phyloP scores from a whole-genome alignment of 306 rosid species.

The Malus asiatica region DNA sequence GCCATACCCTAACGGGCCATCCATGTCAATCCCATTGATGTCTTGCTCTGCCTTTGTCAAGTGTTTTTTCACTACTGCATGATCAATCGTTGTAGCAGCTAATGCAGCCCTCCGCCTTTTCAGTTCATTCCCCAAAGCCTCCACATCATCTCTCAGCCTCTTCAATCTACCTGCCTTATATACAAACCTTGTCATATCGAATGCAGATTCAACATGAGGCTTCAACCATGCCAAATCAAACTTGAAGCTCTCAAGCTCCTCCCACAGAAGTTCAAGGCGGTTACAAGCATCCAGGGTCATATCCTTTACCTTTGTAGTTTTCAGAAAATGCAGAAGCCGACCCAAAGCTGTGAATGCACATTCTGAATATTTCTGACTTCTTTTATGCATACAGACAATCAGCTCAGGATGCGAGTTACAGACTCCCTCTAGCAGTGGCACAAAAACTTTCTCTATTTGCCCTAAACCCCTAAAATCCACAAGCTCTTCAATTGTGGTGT shows the following conservation, averaged over 20 bases:
- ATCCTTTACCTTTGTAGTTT: background rate
- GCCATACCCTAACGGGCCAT: background rate
- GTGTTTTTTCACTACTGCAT: background rate
- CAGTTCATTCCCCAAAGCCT: background rate
- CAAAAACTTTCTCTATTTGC: too few species aligned
- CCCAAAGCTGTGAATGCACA: background rate
- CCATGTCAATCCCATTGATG: background rate
- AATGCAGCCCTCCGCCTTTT: background rate
- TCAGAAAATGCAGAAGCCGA: background rate
- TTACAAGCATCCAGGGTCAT: background rate
- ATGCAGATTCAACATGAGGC: background rate
- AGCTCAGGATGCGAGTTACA: background rate
- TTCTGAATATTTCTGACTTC: background rate
- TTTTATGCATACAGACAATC: background rate
- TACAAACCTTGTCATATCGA: background rate
- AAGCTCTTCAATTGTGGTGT: background rate
- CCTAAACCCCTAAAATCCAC: background rate
- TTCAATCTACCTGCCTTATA: background rate
- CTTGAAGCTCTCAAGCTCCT: background rate
- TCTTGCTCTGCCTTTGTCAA: background rate
- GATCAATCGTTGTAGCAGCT: background rate
- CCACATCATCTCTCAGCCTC: background rate
- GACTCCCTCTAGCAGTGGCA: background rate
- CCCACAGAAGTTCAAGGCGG: background rate
- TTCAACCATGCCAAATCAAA: background rate